Percentiles rank a stretch among this genome's conserved stretches.
Conservation (phyloP, 1,139 yeast species). For the Pichia sp. region DNA sequence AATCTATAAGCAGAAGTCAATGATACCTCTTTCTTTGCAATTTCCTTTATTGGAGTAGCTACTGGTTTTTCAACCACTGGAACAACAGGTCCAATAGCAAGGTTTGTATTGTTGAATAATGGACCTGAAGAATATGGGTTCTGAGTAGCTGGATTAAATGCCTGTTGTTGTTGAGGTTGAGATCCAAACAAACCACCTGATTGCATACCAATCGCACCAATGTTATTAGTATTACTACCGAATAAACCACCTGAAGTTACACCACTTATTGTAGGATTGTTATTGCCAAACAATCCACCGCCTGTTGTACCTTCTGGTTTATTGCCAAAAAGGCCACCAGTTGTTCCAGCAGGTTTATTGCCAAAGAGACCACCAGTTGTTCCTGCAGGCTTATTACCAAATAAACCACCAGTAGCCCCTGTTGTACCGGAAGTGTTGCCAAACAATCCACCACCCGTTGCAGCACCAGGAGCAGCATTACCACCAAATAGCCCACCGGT, state of each 20-base stretch:
- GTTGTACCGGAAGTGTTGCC: not conserved
- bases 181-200: not conserved
- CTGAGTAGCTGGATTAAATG: slow-evolving; percentile 33
- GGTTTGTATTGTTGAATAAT: slow-evolving; percentile 36
- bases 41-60: slow-evolving; percentile 46
- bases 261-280: not conserved
- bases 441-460: slow-evolving; percentile 13
- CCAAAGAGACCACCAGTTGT: slow-evolving; percentile 19
- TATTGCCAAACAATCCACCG: slow-evolving; percentile 29
- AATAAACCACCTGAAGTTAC: slow-evolving; percentile 23
- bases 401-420: slow-evolving; percentile 10
- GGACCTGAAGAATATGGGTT: slow-evolving; percentile 57
- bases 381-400: slow-evolving; percentile 13
- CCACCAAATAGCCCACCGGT: slow-evolving; percentile 29
- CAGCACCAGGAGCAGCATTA: slow-evolving; percentile 14
- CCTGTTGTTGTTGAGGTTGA: slow-evolving; percentile 23
- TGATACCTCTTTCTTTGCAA: slow-evolving; percentile 52
- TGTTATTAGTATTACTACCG: slow-evolving; percentile 25
- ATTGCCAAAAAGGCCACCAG: slow-evolving; percentile 15
- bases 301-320: slow-evolving; percentile 9
- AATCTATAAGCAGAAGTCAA: slow-evolving; percentile 59
- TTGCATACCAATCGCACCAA: slow-evolving; percentile 10
- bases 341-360: slow-evolving; percentile 3
- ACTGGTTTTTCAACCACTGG: slow-evolving; percentile 35
- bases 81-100: slow-evolving; percentile 30